Conservation (phyloP, 2,329 filamentous ascomycete genomes). For the Pestalotiopsis sp. region DNA sequence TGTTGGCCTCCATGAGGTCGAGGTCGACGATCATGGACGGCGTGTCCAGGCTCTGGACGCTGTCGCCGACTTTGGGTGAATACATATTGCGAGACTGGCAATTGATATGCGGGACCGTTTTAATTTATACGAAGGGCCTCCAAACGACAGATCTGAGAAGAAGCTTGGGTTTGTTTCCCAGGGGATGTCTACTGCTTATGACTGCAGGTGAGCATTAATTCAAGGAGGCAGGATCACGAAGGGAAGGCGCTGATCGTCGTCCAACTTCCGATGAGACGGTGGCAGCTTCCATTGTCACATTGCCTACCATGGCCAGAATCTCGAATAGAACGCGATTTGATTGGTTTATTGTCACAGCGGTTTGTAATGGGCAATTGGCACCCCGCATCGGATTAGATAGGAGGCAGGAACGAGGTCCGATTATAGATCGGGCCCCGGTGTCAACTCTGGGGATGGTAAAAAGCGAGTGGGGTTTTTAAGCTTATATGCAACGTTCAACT, state of each 20-base stretch:
- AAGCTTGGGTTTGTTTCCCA: background rate
- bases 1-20: slow-evolving; percentile 54
- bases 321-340: background rate
- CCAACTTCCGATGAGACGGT: background rate
- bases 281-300: background rate
- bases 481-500: background rate
- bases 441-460: background rate
- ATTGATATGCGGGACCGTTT: background rate
- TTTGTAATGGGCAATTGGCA: background rate
- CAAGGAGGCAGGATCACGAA: background rate
- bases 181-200: background rate
- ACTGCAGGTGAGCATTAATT: background rate
- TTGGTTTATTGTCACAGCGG: background rate
- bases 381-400: background rate
- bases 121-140: background rate
- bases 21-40: slow-evolving; percentile 60
- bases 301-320: background rate
- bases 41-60: slow-evolving; percentile 49
- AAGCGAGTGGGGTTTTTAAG: background rate
- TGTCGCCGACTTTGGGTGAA: slow-evolving; percentile 44
- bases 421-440: background rate
- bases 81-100: slow-evolving; percentile 31
- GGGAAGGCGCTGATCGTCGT: background rate
- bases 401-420: background rate
- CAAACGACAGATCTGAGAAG: background rate